Percentiles rank a stretch among this genome's conserved stretches.
Conservation (phyloP, 768 basidiomycete genomes). For the Mycena venus region DNA sequence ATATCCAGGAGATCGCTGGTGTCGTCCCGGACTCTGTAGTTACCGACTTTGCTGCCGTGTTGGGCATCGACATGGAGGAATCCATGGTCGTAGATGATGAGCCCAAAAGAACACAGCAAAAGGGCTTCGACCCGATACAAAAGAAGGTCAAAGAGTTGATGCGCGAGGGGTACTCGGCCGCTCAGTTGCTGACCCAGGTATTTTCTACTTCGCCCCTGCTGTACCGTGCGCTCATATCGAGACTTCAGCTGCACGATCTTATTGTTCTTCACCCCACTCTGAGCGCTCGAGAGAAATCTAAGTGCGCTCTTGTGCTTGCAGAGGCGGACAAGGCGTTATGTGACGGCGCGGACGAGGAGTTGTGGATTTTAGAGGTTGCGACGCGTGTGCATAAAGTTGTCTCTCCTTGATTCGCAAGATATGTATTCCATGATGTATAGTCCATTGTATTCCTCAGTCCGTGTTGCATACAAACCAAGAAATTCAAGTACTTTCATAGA, state of each 20-base stretch:
- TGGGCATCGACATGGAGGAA: conserved; percentile 78
- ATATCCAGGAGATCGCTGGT: conserved; percentile 97
- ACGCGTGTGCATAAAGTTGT: conserved; percentile 80
- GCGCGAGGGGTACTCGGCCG: conserved; percentile 92
- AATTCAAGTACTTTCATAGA: conserved; percentile 2
- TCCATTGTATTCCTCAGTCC: background rate
- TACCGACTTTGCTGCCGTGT: conserved; percentile 71
- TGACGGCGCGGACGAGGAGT: conserved; percentile 97
- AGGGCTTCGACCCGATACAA: conserved; percentile 73
- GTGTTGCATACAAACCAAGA: background rate
- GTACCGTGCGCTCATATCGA: conserved; percentile 18
- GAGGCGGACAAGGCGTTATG: conserved; percentile 97
- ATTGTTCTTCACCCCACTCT: conserved; percentile 88
- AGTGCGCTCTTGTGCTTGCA: conserved; percentile 86
- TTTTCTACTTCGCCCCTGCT: conserved; percentile 42
- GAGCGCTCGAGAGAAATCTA: conserved; percentile 83
- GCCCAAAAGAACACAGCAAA: conserved; percentile 45
- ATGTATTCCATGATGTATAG: background rate
- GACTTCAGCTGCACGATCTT: conserved; percentile 86
- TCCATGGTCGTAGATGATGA: conserved; percentile 71
- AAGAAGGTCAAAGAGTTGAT: conserved; percentile 81
- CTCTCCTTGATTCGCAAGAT: conserved; percentile 36
- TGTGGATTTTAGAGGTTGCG: conserved; percentile 94
- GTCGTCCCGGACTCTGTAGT: conserved; percentile 88
- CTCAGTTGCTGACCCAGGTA: conserved; percentile 91